A percentile compares a stretch with the other conserved stretches of the same genome.
These are phyloP conservation scores for Cryptosporidium sp. DNA, from an alignment of 169 alveolate genomes.

Conservation along the genomic window DNA sequence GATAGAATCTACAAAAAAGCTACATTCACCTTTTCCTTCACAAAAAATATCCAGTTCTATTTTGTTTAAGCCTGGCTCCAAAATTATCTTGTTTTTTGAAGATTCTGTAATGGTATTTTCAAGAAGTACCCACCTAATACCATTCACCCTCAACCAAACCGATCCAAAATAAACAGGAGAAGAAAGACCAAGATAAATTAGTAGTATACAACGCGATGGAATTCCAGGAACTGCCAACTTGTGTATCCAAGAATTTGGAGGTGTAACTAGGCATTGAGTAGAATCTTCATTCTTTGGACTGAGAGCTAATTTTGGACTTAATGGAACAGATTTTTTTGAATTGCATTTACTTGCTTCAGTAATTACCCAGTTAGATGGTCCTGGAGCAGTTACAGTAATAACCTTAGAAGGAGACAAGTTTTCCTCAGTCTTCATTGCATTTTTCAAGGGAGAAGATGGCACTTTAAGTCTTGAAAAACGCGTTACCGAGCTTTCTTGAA, in stretches of 20 bases:
- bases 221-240: constrained; percentile 12
- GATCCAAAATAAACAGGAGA: constrained; percentile 23
- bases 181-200: constrained; percentile 28
- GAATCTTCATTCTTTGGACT: constrained; percentile 20
- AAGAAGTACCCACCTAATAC: constrained; percentile 42
- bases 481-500: neutral
- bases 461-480: neutral
- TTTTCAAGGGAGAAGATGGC: constrained; percentile 27
- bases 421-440: constrained; percentile 8
- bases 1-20: constrained; percentile 29
- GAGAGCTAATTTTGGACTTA: constrained; percentile 20
- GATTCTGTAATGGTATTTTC: neutral
- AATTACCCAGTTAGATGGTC: constrained; percentile 70
- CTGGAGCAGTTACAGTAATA: constrained; percentile 70
- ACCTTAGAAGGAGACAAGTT: constrained; percentile 47
- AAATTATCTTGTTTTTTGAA: constrained; percentile 2
- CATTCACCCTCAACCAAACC: constrained; percentile 44
- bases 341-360: constrained; percentile 48
- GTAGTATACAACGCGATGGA: constrained; percentile 12
- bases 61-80: constrained; percentile 47
- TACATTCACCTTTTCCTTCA: constrained; percentile 4
- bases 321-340: constrained; percentile 11
- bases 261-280: constrained; percentile 25
- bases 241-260: constrained; percentile 46
- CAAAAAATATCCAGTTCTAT: constrained; percentile 34